Evolutionary conservation across 129 eudicot species (phyloP), one percentile per base, ranked within the genome.

Genomic region (Silybum marianum): DNA sequence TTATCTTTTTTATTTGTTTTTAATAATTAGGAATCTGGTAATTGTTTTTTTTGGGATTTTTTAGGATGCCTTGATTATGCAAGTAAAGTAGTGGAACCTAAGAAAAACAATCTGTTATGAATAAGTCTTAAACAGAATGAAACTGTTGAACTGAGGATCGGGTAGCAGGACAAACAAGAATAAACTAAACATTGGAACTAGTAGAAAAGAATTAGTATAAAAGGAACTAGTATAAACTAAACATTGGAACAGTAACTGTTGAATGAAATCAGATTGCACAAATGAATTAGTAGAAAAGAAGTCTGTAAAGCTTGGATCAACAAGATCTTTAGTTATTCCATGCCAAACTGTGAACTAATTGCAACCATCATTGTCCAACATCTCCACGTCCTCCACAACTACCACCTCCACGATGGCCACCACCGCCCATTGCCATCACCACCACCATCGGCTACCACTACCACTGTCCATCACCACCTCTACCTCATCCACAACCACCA

Each of bases 1-100:
- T 25, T 30, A 9, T 19, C 28, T 22, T 54, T 5, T 74, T 23
- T 70, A 30, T 70, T 30, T 28, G 9, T 16, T 3, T 18, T 3
- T 71, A 18, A 71, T 7, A n/a, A 9, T 71, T 51, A 26, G 39
- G 44, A 16, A 18, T 28, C 46, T 30, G 32, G 80, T 4, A 19
- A 76, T 32, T 76, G 71, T 19, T 72, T 72, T 58, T 18, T 34
- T 72, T 72, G 42, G 60, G 75, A 0, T 22, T 71, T 72, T 72
- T 21, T 72, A 21, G 28, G 9, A 72, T 39, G 30, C n/a, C 28
- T 39, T 71, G 16, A n/a, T 6, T 40, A 16, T 34, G 75, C 8
- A 36, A 71, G 36, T 32, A 32, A 36, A 71, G 36, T 32, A 32
- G 6, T 32, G 36, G 46, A 71, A 34, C 16, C 18, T 18, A 71